phyloP scores from a whole-genome alignment of 768 basidiomycete genomes.

The Tremella yokohamensis region DNA sequence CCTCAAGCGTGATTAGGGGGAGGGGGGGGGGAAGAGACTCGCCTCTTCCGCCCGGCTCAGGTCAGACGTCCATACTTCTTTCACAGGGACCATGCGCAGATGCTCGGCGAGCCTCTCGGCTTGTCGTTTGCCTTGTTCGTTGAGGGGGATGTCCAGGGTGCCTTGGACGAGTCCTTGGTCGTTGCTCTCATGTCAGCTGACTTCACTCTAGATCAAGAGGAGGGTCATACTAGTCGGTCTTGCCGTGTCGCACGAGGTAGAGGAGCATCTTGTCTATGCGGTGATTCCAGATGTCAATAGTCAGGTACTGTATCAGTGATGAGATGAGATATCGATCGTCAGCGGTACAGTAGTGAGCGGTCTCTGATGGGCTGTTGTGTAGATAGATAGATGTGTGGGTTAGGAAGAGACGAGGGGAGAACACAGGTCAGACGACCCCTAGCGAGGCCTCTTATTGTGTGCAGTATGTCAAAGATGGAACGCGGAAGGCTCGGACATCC shows the following conservation, averaged over 20 bases:
- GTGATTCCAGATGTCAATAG: too few relatives aligned
- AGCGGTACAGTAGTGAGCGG: too few relatives aligned
- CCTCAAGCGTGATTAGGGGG: not conserved
- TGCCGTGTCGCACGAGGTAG: conserved; percentile 22
- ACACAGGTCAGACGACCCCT: too few relatives aligned
- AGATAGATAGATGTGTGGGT: too few relatives aligned
- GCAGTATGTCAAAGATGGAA: too few relatives aligned
- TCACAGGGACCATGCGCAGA: conserved; percentile 21
- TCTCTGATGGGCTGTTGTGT: too few relatives aligned
- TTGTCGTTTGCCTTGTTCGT: conserved; percentile 15
- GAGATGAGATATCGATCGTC: too few relatives aligned
- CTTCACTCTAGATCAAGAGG: not conserved
- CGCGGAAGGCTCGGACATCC: too few relatives aligned
- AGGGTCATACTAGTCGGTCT: conserved; percentile 14
- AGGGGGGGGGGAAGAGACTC: not conserved
- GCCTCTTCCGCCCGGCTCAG: conserved; percentile 19
- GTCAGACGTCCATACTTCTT: conserved; percentile 15
- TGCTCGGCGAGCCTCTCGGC: conserved; percentile 19
- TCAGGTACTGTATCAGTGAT: too few relatives aligned
- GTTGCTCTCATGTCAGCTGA: conserved; percentile 19
- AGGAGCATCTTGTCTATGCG: conserved; percentile 20
- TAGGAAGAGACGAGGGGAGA: too few relatives aligned
- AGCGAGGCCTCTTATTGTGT: too few relatives aligned
- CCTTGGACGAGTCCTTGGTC: conserved; percentile 30
- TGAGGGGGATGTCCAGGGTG: conserved; percentile 18